Evolutionary conservation across 257 asterid genomes (phyloP).

Genomic region (Echium plantagineum): DNA sequence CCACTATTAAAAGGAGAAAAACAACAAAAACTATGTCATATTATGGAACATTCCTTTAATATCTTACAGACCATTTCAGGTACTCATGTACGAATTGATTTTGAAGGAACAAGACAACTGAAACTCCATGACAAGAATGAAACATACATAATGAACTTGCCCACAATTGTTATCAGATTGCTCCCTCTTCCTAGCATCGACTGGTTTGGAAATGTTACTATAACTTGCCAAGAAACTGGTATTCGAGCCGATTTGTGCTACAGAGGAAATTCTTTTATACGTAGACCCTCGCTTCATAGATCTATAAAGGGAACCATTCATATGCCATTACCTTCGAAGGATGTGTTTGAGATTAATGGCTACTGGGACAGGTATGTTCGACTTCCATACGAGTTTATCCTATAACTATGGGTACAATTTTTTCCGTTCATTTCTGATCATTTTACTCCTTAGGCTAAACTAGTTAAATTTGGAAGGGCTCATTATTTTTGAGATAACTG

Average conservation of each 20-base stretch:
- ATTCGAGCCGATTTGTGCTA: conserved; percentile 56
- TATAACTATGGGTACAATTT: no score
- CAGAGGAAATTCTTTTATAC: conserved; percentile 38
- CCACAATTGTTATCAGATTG: conserved; percentile 57
- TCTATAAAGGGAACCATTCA: conserved; percentile 56
- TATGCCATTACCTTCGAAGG: conserved; percentile 33
- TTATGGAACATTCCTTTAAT: no score
- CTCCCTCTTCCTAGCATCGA: conserved; percentile 62
- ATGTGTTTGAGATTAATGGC: conserved; percentile 51
- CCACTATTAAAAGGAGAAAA: no score
- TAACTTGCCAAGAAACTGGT: conserved; percentile 55
- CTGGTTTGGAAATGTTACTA: conserved; percentile 60
- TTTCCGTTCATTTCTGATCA: no score
- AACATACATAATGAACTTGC: conserved; percentile 59
- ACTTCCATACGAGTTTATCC: no score
- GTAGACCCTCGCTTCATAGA: conserved; percentile 34
- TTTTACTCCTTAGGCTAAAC: no score
- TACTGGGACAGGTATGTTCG: conserved; percentile 63
- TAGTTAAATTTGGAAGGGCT: no score
- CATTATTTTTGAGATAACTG: not conserved
- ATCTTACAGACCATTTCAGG: conserved; percentile 21
- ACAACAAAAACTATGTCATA: no score
- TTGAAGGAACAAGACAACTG: conserved; percentile 43
- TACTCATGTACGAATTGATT: conserved; percentile 52
- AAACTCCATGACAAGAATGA: conserved; percentile 45